Base-by-base conservation (phyloP, 148 eudicot species). In the Spergularia marina region DNA sequence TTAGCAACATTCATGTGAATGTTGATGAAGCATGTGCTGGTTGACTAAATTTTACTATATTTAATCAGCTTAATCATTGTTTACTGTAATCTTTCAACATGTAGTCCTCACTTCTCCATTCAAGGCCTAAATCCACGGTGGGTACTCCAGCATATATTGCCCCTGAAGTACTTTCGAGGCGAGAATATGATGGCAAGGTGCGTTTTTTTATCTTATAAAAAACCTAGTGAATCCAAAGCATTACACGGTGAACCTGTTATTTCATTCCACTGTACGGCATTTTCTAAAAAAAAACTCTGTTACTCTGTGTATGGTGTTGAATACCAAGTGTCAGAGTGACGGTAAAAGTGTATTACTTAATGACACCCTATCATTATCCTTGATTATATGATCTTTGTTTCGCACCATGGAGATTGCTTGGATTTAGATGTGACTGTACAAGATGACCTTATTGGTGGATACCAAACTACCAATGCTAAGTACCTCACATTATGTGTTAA, bases 111-210 rank as follows among this genome's bases (percentile, higher is more conserved):
- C 79, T 91, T 76, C 81, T 91, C 80, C 97, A 91, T 81, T 91
- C 93, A 75, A 89, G 91, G 68, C 97, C 97, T 25, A 91, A 91
- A 78, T 91, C 97, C 18, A 91, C 93, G n/a, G 97, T 91, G 20
- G 97, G 97, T 49, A 91, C 97, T 53, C 97, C 93, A 11, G 97
- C 97, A 58, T 91, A 91, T 60, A 91, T 91, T 44, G 97, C 97
- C 59, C 97, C 97, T 4, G 97, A 91, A 78, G 97, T 91, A 16
- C 91, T 91, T 47, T 86, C 91, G 17, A 86, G 97, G 34, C 81
- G 86, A 58, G 97, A 89, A 80, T 91, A 89, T 65, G 93, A 91
- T 82, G 97, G 97, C 86, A 91, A 91, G 93, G 97, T 91, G 69
- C 74, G 84, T 59, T 72, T 54, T 70, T 68, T 2, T 5, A 52